A percentile compares a stretch with the other conserved stretches of the same genome.
Evolutionary conservation across 495 filamentous ascomycete genomes (phyloP).

Genomic region (Annulohypoxylon moriforme): DNA sequence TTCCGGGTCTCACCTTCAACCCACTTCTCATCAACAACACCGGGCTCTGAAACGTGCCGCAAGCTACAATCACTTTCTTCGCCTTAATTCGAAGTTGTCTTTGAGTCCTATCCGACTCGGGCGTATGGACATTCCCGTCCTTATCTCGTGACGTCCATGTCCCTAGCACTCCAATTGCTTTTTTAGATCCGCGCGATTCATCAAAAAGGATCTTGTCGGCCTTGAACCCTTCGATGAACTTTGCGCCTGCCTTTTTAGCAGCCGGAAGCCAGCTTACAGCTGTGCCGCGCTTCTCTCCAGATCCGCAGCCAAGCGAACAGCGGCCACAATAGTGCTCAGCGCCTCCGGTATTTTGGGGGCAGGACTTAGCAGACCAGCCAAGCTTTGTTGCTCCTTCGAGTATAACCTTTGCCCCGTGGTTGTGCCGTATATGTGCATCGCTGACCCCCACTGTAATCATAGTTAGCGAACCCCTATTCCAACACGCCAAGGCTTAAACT

Average conservation of each 20-base stretch:
- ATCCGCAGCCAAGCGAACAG: conserved; percentile 80
- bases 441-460: conserved; percentile 75
- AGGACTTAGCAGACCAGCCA: conserved; percentile 74
- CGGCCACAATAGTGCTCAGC: conserved; percentile 80
- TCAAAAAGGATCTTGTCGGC: conserved; percentile 76
- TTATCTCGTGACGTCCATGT: conserved; percentile 78
- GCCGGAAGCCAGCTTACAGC: conserved; percentile 81
- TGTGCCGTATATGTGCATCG: conserved; percentile 73
- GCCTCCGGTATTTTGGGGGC: conserved; percentile 83
- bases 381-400: conserved; percentile 80
- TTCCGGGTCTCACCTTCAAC: conserved; percentile 55
- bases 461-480: conserved; percentile 54
- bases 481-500: not conserved
- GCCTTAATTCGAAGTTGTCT: conserved; percentile 77
- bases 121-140: conserved; percentile 65
- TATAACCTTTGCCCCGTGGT: conserved; percentile 72
- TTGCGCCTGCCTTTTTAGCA: conserved; percentile 77
- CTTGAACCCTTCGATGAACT: conserved; percentile 82
- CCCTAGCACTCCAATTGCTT: conserved; percentile 75
- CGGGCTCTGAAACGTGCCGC: conserved; percentile 79
- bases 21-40: conserved; percentile 80
- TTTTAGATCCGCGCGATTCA: conserved; percentile 62
- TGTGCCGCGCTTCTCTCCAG: conserved; percentile 80
- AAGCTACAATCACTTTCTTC: conserved; percentile 82
- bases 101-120: conserved; percentile 55